Base-by-base conservation (phyloP, 106 monocot genomes). In the Dendrobium chrysotoxum region DNA sequence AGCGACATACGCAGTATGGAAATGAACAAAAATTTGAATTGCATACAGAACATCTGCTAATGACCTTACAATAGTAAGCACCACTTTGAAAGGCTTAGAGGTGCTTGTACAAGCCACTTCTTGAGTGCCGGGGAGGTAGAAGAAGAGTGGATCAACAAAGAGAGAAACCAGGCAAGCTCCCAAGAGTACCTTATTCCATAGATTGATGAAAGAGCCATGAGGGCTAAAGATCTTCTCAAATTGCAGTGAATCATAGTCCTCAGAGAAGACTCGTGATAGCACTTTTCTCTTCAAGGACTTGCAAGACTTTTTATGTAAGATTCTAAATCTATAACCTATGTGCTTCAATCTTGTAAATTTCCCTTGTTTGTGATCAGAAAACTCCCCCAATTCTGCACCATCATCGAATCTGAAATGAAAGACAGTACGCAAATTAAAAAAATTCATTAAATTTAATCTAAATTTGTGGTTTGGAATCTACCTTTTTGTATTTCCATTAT, bases 61-160 rank as follows among this genome's bases (percentile, higher is more conserved):
- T 0, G 95, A 79, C 17, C 95, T 87, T n/a, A 93, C 5, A 9
- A 89, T 16, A 0, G 93, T 89, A n/a, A 93, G 86, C 13, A 61
- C 71, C 8, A 86, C 64, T 72, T 85, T 86, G 9, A 91, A 80
- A 3, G 84, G 79, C 23, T 81, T 20, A 0, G 68, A 79, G 44
- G 88, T 81, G 20, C 90, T 75, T 78, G 89, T 89, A 70, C 95
- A 95, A 5, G 74, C 50, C 18, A 72, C 50, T 16, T 78, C 39
- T 42, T 53, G 53, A n/a, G 87, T 87, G 1, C 77, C 85, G 0
- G 91, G 88, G 54, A 95, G 46, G 89, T 88, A 95, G 78, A 95
- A 91, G 80, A 95, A 91, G 40, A 93, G 73, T 30, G 95, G 95
- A 47, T 95, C 95, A 15, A 95, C 79, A 28, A 93, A 95, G 28